Evolutionary conservation across 768 basidiomycete genomes (phyloP).

Genomic region (Lentinula raphanica): DNA sequence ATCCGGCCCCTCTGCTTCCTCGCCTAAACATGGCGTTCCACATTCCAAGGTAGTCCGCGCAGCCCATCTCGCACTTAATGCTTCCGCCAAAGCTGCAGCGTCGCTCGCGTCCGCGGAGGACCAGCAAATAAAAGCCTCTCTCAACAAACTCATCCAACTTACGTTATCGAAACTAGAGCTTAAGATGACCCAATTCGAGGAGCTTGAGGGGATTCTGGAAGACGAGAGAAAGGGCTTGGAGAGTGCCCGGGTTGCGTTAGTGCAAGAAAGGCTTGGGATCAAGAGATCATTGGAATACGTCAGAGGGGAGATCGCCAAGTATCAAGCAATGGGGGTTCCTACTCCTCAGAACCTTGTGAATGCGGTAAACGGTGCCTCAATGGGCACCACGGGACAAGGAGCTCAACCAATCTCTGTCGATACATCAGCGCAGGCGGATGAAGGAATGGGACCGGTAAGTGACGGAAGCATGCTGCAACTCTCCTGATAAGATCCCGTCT

Average conservation of each 20-base stretch:
- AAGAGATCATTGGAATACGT: slow-evolving; percentile 71
- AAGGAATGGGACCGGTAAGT: slow-evolving; percentile 36
- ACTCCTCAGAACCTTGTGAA: not conserved
- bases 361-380: slow-evolving; percentile 14
- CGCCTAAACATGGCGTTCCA: slow-evolving; percentile 38
- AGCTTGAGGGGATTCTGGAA: slow-evolving; percentile 87
- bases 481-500: slow-evolving; percentile 13
- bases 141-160: slow-evolving; percentile 81
- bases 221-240: slow-evolving; percentile 85
- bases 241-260: slow-evolving; percentile 70
- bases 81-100: slow-evolving; percentile 82
- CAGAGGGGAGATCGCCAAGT: slow-evolving; percentile 53
- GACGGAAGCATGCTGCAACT: slow-evolving; percentile 36
- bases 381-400: slow-evolving; percentile 40
- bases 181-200: slow-evolving; percentile 93
- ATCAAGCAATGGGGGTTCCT: slow-evolving; percentile 23
- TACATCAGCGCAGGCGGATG: slow-evolving; percentile 28
- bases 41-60: slow-evolving; percentile 78
- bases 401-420: slow-evolving; percentile 36
- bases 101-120: slow-evolving; percentile 82
- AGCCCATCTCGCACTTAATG: slow-evolving; percentile 80
- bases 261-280: slow-evolving; percentile 70
- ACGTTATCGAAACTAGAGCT: slow-evolving; percentile 86
- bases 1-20: slow-evolving; percentile 11
- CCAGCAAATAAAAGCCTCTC: slow-evolving; percentile 66